phyloP scores from a whole-genome alignment of 768 basidiomycete genomes.

The Hypholoma sublateritium region DNA sequence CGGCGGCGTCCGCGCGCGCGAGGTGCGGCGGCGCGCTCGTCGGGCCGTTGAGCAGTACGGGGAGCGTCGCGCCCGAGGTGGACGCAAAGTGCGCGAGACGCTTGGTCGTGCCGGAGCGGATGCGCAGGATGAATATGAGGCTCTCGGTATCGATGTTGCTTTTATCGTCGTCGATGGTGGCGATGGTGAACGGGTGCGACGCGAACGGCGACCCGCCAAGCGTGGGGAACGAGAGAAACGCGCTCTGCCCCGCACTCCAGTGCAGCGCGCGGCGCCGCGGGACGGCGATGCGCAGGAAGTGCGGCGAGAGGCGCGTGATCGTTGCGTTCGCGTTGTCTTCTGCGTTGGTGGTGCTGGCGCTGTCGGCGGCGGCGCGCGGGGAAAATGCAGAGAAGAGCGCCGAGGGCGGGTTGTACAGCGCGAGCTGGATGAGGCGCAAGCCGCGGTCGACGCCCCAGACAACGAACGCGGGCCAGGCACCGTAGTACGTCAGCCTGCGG shows the following conservation, averaged over 20 bases:
- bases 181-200: conserved; percentile 63
- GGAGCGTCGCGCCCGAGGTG: conserved; percentile 22
- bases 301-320: conserved; percentile 19
- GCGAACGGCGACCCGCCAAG: conserved; percentile 18
- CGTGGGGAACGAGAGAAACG: conserved; percentile 48
- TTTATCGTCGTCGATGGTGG: conserved; percentile 39
- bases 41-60: conserved; percentile 54
- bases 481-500: conserved; percentile 31
- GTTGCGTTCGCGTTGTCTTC: conserved; percentile 24
- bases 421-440: conserved; percentile 44
- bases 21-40: conserved; percentile 40
- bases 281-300: conserved; percentile 46
- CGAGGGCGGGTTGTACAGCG: conserved; percentile 43
- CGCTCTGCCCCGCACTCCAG: conserved; percentile 57
- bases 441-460: conserved; percentile 58
- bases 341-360: neutral
- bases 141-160: conserved; percentile 33
- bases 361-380: neutral
- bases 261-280: conserved; percentile 35
- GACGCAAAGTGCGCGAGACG: conserved; percentile 35
- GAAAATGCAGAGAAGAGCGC: conserved; percentile 20
- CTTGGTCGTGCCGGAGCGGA: conserved; percentile 59
- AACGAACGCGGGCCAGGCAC: conserved; percentile 50
- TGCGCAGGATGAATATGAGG: conserved; percentile 58
- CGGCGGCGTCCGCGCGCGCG: conserved; percentile 34